phyloP scores from a whole-genome alignment of 1,139 yeast genomes.

The Meyerozyma athensensis region DNA sequence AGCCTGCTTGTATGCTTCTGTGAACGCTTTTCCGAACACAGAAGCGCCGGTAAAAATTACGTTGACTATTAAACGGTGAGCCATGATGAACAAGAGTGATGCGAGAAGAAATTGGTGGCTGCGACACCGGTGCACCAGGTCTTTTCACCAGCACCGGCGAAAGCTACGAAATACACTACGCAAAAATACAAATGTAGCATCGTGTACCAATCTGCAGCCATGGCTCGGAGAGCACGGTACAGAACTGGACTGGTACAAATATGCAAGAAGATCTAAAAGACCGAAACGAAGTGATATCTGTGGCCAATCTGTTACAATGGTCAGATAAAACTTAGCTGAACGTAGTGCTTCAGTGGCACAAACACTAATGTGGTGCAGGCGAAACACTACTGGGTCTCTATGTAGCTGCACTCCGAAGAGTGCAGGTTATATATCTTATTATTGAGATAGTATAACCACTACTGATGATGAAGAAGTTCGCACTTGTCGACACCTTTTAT shows the following conservation, averaged over 20 bases:
- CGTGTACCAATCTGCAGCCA: constrained; percentile 40
- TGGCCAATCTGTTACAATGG: constrained; percentile 59
- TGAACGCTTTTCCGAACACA: constrained; percentile 92
- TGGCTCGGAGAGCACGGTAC: constrained; percentile 19
- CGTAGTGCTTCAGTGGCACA: constrained; percentile 30
- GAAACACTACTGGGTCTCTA: constrained; percentile 49
- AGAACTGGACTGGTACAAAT: constrained; percentile 27
- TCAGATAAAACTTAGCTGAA: constrained; percentile 57
- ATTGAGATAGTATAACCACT: constrained; percentile 68
- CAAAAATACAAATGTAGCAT: constrained; percentile 36
- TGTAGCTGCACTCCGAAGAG: constrained; percentile 30
- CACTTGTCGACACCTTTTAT: constrained; percentile 1
- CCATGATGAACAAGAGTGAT: constrained; percentile 38
- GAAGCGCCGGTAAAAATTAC: constrained; percentile 92
- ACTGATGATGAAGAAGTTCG: constrained; percentile 44
- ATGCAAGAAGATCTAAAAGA: constrained; percentile 55
- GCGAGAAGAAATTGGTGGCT: constrained; percentile 3
- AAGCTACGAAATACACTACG: not conserved
- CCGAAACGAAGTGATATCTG: constrained; percentile 72
- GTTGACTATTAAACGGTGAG: constrained; percentile 85
- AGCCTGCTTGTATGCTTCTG: constrained; percentile 97
- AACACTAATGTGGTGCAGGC: constrained; percentile 31
- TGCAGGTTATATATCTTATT: constrained; percentile 47
- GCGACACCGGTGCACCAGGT: constrained; percentile 3
- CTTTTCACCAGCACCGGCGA: constrained; percentile 4